Percentiles rank a stretch among this genome's conserved stretches.
These are phyloP conservation scores for Malus sieversii DNA, from an alignment of 306 rosid genomes.

Conservation along the genomic window DNA sequence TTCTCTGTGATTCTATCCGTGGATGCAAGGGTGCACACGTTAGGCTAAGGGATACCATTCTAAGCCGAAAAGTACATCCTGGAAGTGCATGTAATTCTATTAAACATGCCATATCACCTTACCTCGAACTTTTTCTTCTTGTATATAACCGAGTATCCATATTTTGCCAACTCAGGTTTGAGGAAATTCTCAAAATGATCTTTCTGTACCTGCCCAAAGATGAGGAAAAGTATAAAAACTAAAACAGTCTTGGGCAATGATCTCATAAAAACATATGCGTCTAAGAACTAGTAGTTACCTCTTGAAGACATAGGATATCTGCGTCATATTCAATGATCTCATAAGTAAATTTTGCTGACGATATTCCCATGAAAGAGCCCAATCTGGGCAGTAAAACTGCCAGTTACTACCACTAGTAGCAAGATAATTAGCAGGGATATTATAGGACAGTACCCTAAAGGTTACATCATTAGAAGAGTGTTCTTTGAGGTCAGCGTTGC, in stretches of 20 bases:
- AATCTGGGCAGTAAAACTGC: conserved; percentile 11
- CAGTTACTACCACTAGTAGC: background rate
- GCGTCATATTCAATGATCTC: conserved; percentile 29
- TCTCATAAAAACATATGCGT: background rate
- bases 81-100: background rate
- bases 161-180: conserved; percentile 21
- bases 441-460: conserved; percentile 34
- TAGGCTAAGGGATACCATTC: background rate
- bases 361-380: conserved; percentile 34
- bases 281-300: conserved; percentile 17
- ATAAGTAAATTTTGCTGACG: conserved; percentile 20
- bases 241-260: background rate
- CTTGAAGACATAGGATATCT: conserved; percentile 40
- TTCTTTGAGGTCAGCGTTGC: background rate
- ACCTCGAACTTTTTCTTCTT: conserved; percentile 17
- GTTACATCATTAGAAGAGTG: conserved; percentile 1
- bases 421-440: conserved; percentile 15
- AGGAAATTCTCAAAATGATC: conserved; percentile 28
- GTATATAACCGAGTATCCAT: conserved; percentile 25
- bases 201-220: conserved; percentile 27
- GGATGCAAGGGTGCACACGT: background rate
- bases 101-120: background rate
- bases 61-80: background rate
- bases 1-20: background rate
- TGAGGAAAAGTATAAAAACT: background rate